Percentiles rank a stretch among this genome's conserved stretches.
These are phyloP conservation scores for Stenocarpella maydis DNA, from an alignment of 2,329 filamentous ascomycete species.

Conservation along the genomic window DNA sequence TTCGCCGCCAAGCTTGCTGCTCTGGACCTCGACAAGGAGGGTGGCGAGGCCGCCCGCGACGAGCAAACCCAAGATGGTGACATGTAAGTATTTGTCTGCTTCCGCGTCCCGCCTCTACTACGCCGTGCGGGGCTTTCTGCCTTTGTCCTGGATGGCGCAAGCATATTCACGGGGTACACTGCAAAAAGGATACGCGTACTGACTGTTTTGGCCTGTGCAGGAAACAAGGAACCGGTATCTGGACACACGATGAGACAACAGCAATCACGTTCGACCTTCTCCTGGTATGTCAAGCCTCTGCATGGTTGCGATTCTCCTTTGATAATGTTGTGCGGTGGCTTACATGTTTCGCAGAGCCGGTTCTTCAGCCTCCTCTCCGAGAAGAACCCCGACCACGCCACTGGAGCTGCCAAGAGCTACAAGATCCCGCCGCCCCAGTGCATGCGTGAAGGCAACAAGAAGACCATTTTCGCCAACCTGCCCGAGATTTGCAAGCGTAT, in stretches of 20 bases:
- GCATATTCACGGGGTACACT: background rate
- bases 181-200: background rate
- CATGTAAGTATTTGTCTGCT: constrained; percentile 61
- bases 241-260: constrained; percentile 81
- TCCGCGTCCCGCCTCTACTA: constrained; percentile 38
- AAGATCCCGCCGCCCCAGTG: constrained; percentile 99
- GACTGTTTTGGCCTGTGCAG: background rate
- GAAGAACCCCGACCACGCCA: constrained; percentile 95
- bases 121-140: background rate
- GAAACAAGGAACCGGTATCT: constrained; percentile 79
- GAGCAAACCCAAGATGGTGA: constrained; percentile 73
- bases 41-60: constrained; percentile 61
- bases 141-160: background rate
- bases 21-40: constrained; percentile 67
- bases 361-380: constrained; percentile 96
- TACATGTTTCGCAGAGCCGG: constrained; percentile 52
- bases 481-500: constrained; percentile 98
- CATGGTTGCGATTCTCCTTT: background rate
- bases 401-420: constrained; percentile 90
- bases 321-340: background rate
- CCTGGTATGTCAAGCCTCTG: constrained; percentile 56
- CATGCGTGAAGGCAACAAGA: constrained; percentile 99
- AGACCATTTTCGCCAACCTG: constrained; percentile 99
- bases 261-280: constrained; percentile 86
- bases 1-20: constrained; percentile 69